Percentiles rank a stretch among this genome's conserved stretches.
These are phyloP conservation scores for Pharnaceum exiguum DNA, from an alignment of 148 eudicot species.

Conservation along the genomic window DNA sequence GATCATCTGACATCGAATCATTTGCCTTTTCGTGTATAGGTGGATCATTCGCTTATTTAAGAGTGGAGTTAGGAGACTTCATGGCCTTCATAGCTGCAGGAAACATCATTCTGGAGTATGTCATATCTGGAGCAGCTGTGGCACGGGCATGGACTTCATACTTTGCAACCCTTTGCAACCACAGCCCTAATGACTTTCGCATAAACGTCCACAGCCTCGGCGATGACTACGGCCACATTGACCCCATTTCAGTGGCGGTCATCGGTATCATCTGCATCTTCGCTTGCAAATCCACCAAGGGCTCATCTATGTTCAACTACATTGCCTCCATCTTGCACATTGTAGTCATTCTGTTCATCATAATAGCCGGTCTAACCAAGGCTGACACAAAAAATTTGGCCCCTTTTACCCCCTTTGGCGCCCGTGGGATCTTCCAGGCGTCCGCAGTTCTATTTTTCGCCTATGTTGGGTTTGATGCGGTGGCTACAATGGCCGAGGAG, in stretches of 20 bases:
- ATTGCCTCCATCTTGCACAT: conserved; percentile 46
- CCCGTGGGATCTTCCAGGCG: conserved; percentile 44
- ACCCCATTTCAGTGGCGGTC: conserved; percentile 54
- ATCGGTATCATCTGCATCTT: conserved; percentile 26
- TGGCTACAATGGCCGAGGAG: conserved; percentile 59
- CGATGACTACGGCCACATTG: conserved; percentile 38
- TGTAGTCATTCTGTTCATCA: conserved; percentile 46
- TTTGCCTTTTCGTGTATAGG: no score
- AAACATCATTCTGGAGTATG: conserved; percentile 58
- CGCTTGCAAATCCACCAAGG: conserved; percentile 45
- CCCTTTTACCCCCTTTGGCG: conserved; percentile 25
- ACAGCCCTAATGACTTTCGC: conserved; percentile 38
- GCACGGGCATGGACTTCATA: conserved; percentile 68
- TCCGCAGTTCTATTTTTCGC: conserved; percentile 65
- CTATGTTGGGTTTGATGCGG: conserved; percentile 58
- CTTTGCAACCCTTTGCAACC: conserved; percentile 56
- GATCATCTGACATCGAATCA: no score
- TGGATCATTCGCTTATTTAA: conserved; percentile 64
- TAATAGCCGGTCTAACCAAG: conserved; percentile 45
- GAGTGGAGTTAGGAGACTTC: conserved; percentile 71
- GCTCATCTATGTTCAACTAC: conserved; percentile 51
- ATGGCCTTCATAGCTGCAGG: conserved; percentile 77
- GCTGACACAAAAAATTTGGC: conserved; percentile 30
- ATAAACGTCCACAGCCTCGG: conserved; percentile 21
- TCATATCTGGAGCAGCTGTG: conserved; percentile 45